Percentiles rank a stretch among this genome's conserved stretches.
Evolutionary conservation across 2,329 filamentous ascomycete species (phyloP).

Genomic region (Nemania abortiva): DNA sequence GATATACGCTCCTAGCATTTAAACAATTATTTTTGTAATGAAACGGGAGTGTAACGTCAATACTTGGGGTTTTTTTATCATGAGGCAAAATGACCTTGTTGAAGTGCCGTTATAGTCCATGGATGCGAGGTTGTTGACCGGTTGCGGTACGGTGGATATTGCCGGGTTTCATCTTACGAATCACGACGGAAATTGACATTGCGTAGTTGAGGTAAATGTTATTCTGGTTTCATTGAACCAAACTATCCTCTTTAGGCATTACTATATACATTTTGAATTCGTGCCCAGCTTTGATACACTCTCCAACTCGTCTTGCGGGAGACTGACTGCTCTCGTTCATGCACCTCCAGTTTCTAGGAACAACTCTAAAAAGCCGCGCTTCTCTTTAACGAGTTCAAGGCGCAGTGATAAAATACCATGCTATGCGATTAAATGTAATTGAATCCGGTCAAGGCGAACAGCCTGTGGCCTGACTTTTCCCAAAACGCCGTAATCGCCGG

Average conservation of each 20-base stretch:
- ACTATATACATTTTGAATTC: conserved; percentile 14
- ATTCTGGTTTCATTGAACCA: neutral
- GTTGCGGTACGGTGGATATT: neutral
- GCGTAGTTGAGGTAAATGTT: neutral
- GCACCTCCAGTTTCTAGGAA: neutral
- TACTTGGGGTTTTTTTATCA: neutral
- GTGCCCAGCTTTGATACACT: neutral
- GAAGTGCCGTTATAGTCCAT: neutral
- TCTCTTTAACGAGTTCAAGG: conserved; percentile 15
- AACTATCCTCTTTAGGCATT: neutral
- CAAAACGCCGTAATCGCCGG: conserved; percentile 30
- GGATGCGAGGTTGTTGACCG: neutral
- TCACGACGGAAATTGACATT: neutral
- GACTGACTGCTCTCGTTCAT: neutral
- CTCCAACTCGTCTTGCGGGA: neutral
- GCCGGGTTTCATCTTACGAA: neutral
- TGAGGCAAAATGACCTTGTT: neutral
- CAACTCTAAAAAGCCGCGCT: neutral
- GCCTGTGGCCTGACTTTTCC: conserved; percentile 13
- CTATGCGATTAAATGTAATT: conserved; percentile 13
- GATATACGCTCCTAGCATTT: neutral
- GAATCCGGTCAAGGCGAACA: neutral
- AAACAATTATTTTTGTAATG: neutral
- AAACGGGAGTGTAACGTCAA: neutral
- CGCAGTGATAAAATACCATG: conserved; percentile 19